Percentiles rank a stretch among this genome's conserved stretches.
Conservation (phyloP, 495 filamentous ascomycete species). For the Entonaema liquescens region DNA sequence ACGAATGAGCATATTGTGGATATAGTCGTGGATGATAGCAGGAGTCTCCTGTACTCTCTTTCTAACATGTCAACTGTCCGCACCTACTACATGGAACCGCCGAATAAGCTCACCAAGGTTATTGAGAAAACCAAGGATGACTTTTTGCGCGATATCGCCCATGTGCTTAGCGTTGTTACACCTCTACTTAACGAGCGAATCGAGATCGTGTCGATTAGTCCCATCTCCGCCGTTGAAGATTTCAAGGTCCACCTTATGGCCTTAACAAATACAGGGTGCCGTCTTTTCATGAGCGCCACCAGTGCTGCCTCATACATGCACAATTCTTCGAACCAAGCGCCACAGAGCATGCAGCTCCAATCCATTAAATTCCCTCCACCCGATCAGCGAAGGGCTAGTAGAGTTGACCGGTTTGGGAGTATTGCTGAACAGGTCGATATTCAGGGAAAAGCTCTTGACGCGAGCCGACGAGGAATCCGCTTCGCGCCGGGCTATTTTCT, state of each 20-base stretch:
- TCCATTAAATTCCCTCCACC: conserved; percentile 90
- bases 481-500: conserved; percentile 93
- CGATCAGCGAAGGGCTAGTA: conserved; percentile 40
- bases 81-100: conserved; percentile 77
- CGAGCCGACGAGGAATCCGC: conserved; percentile 66
- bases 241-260: conserved; percentile 88
- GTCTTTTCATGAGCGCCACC: conserved; percentile 91
- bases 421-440: conserved; percentile 51
- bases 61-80: conserved; percentile 85
- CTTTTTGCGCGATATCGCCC: conserved; percentile 71
- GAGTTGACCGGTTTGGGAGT: conserved; percentile 37
- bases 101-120: conserved; percentile 60
- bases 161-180: conserved; percentile 73
- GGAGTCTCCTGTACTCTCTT: conserved; percentile 88
- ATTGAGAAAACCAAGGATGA: conserved; percentile 65
- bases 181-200: conserved; percentile 73
- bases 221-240: conserved; percentile 82
- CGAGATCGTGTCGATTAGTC: conserved; percentile 81
- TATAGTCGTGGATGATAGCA: conserved; percentile 86
- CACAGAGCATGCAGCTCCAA: conserved; percentile 95
- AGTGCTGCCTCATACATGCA: conserved; percentile 75
- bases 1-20: conserved; percentile 69
- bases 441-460: conserved; percentile 57
- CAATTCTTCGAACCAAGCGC: conserved; percentile 67
- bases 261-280: conserved; percentile 87